Base-by-base conservation (phyloP, 2,329 filamentous ascomycete genomes). In the Fusarium sulawesiense region DNA sequence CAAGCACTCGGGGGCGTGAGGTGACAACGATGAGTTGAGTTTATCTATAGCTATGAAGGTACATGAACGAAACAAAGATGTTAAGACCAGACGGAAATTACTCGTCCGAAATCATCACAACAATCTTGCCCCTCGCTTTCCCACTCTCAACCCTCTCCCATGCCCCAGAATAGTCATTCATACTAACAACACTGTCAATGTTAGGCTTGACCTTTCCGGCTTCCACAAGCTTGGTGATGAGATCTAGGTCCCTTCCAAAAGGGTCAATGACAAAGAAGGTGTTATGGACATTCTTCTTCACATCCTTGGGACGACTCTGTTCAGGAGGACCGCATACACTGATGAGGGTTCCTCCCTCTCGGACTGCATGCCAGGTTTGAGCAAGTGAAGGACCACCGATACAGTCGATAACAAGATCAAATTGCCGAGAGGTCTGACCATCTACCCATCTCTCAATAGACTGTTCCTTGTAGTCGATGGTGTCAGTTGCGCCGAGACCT, bases 111-210 rank as follows among this genome's bases (percentile, higher is more conserved):
- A 37, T 12, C 18, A 25, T 59, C 0, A 72, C 40, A 20, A 72
- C 25, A 9, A 72, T 56, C 27, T 72, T 72, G 4, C 70, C 70
- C 32, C 40, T 70, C 0, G 70, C 30, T 1, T 48, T 47, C 21
- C 70, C 68, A 0, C 47, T 57, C 18, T 72, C 68, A 11, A 70
- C 70, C 27, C 65, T 72, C 1, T 72, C 62, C 68, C 68, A 72
- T 4, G 68, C 66, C n/a, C 56, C 55, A 2, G 48, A 45, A 50
- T 64, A 72, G 0, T 62, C 54, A 1, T 54, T 45, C 32, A 72
- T 30, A 1, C 8, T n/a, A 42, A 72, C 56, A 1, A 72, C 66
- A 1, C 62, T 72, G 18, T 72, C 70, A 13, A 72, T 50, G 0
- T 62, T 69, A 3, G 68, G 68, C 54, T 67, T 64, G 6, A 71